Evolutionary conservation across 2,329 filamentous ascomycete species (phyloP).

Genomic region (Rugonectria rugulosa): DNA sequence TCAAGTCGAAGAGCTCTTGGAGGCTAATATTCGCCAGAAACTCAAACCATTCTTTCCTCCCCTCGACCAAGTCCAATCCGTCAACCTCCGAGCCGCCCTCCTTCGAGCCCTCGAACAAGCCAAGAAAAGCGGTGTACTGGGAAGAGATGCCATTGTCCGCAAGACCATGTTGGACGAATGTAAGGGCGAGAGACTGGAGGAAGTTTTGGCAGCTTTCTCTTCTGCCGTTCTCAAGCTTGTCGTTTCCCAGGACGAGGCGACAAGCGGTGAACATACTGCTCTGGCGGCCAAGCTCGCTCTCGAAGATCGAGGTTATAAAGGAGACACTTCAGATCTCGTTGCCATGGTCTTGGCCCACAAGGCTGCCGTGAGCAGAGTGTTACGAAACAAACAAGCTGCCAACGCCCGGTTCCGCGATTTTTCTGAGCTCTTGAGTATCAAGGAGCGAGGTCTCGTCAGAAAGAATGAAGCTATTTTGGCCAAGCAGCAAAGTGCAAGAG

Average conservation of each 20-base stretch:
- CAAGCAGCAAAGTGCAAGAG: constrained; percentile 35
- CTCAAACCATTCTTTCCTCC: constrained; percentile 91
- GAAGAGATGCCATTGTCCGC: constrained; percentile 79
- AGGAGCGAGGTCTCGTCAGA: constrained; percentile 64
- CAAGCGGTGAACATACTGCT: constrained; percentile 51
- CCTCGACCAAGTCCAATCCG: constrained; percentile 85
- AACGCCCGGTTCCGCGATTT: constrained; percentile 69
- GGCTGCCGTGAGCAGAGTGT: constrained; percentile 65
- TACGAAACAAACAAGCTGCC: constrained; percentile 67
- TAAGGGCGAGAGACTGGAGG: constrained; percentile 88
- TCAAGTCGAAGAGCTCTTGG: neutral
- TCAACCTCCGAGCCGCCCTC: constrained; percentile 86
- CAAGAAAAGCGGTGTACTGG: constrained; percentile 86
- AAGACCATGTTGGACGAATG: constrained; percentile 99
- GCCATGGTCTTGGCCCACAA: constrained; percentile 78
- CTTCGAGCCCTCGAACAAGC: constrained; percentile 82
- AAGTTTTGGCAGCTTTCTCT: constrained; percentile 85
- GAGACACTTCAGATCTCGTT: constrained; percentile 62
- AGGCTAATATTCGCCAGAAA: constrained; percentile 64
- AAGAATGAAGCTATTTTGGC: constrained; percentile 57
- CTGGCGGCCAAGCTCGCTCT: constrained; percentile 63
- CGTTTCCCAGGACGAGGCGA: constrained; percentile 54
- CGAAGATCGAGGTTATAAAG: constrained; percentile 65
- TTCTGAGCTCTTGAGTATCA: constrained; percentile 67
- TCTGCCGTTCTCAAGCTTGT: constrained; percentile 80